A percentile compares a stretch with the other conserved stretches of the same genome.
These are phyloP conservation scores for Naganishia liquefaciens DNA, from an alignment of 1,284 basidiomycete genomes.

Conservation along the genomic window DNA sequence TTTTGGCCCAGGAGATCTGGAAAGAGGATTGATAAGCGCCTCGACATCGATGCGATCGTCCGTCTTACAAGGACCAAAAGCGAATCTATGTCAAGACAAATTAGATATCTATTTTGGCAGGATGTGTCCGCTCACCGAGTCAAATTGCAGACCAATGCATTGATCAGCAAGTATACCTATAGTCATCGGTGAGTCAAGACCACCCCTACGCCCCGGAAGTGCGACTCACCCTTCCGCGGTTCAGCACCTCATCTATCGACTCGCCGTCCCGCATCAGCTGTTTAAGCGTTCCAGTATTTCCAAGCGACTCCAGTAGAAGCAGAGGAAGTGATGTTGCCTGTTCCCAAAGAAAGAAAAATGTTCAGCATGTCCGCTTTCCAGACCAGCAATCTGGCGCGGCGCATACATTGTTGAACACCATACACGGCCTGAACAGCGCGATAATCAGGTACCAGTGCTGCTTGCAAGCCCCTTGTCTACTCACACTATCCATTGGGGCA, in stretches of 20 bases:
- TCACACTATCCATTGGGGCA: constrained; percentile 46
- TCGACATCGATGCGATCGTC: background rate
- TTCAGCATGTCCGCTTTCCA: background rate
- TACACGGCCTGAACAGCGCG: constrained; percentile 40
- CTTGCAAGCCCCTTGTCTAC: constrained; percentile 1
- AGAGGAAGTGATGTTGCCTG: constrained; percentile 46
- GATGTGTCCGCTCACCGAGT: constrained; percentile 34
- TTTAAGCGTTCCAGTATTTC: constrained; percentile 44
- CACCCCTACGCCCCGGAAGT: too few species aligned
- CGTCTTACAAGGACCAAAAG: constrained; percentile 22
- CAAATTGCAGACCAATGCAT: constrained; percentile 45
- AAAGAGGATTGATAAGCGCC: background rate
- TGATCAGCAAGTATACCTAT: constrained; percentile 46
- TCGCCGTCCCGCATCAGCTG: constrained; percentile 37
- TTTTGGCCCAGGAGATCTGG: constrained; percentile 36
- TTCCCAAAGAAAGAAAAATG: background rate
- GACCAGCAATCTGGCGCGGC: too few species aligned
- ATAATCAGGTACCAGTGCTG: background rate
- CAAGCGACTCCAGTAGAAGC: constrained; percentile 46
- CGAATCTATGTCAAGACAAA: background rate
- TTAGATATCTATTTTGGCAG: too few species aligned
- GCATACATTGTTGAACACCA: constrained; percentile 50
- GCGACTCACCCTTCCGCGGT: constrained; percentile 39
- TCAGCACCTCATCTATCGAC: constrained; percentile 37
- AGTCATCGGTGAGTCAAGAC: background rate